These are phyloP conservation scores for Fusarium metavorans DNA, from an alignment of 2,329 filamentous ascomycete species.

Conservation along the genomic window DNA sequence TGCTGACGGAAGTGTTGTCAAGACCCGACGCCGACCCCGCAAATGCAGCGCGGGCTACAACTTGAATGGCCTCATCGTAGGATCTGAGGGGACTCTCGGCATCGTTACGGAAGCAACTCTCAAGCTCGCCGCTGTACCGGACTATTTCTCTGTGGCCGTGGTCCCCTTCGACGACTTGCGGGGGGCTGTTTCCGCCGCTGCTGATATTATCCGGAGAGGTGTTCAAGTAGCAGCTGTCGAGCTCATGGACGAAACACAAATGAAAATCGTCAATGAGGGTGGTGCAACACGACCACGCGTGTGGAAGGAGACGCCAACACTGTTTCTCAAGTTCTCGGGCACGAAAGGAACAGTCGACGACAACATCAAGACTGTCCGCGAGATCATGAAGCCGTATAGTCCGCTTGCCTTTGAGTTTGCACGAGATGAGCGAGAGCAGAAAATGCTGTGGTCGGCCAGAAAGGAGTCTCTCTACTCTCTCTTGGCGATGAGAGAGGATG, in stretches of 20 bases:
- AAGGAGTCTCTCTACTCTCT: not conserved
- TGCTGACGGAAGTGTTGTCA: constrained; percentile 75
- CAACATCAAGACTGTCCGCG: not conserved
- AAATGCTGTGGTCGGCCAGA: not conserved
- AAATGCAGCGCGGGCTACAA: constrained; percentile 81
- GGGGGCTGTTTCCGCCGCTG: constrained; percentile 72
- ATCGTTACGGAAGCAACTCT: constrained; percentile 78
- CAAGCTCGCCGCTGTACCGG: constrained; percentile 73
- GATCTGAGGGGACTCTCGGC: constrained; percentile 78
- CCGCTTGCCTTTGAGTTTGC: not conserved
- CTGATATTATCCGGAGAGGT: constrained; percentile 73
- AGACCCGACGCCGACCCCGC: constrained; percentile 73
- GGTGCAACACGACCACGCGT: constrained; percentile 68
- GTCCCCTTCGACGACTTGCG: constrained; percentile 70
- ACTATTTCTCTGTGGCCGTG: constrained; percentile 73
- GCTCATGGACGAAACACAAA: constrained; percentile 73
- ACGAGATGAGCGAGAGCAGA: not conserved
- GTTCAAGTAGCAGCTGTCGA: constrained; percentile 76
- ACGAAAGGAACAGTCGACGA: not conserved
- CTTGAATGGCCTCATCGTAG: constrained; percentile 75
- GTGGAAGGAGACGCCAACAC: constrained; percentile 77
- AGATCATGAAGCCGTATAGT: not conserved
- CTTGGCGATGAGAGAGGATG: not conserved
- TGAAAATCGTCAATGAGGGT: constrained; percentile 74
- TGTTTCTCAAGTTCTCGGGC: constrained; percentile 73